Percentiles rank a stretch among this genome's conserved stretches.
Evolutionary conservation across 108 stramenopile genomes (phyloP).

Genomic region (Stephanodiscus minutulus): DNA sequence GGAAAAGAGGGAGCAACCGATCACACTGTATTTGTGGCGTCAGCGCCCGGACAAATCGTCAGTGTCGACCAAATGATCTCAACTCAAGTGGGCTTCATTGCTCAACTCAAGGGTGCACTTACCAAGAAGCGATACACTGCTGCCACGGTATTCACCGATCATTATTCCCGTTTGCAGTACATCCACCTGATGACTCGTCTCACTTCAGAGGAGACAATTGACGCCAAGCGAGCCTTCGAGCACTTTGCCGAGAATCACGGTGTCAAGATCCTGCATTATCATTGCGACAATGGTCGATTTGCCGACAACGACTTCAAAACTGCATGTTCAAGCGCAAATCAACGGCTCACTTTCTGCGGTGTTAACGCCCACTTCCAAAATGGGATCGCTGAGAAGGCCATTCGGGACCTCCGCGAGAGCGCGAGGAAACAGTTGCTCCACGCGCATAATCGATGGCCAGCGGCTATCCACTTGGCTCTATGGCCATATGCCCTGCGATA

Average conservation of each 20-base stretch:
- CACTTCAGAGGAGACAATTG: slow-evolving; percentile 7
- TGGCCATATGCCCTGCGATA: slow-evolving; percentile 25
- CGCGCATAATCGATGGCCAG: slow-evolving; percentile 17
- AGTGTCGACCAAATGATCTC: slow-evolving; percentile 54
- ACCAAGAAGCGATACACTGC: neutral
- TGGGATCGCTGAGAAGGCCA: slow-evolving; percentile 36
- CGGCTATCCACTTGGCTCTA: slow-evolving; percentile 12
- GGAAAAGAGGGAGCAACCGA: neutral
- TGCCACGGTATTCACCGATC: slow-evolving; percentile 1
- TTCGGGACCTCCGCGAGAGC: slow-evolving; percentile 20
- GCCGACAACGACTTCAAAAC: slow-evolving; percentile 9
- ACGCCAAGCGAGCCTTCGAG: slow-evolving; percentile 9
- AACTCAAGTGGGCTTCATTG: slow-evolving; percentile 42
- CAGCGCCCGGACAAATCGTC: slow-evolving; percentile 37
- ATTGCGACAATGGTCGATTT: slow-evolving; percentile 33
- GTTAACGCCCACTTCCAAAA: slow-evolving; percentile 38
- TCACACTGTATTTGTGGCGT: neutral
- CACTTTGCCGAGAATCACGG: slow-evolving; percentile 1
- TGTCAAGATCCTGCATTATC: slow-evolving; percentile 14
- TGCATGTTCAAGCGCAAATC: neutral
- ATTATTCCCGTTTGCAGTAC: slow-evolving; percentile 2
- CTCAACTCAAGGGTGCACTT: neutral
- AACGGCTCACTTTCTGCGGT: slow-evolving; percentile 24
- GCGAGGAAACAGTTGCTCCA: slow-evolving; percentile 27
- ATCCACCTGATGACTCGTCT: neutral